Evolutionary conservation across 257 asterid genomes (phyloP), one percentile per base, ranked within the genome.

Genomic region (Ophiorrhiza pumila): DNA sequence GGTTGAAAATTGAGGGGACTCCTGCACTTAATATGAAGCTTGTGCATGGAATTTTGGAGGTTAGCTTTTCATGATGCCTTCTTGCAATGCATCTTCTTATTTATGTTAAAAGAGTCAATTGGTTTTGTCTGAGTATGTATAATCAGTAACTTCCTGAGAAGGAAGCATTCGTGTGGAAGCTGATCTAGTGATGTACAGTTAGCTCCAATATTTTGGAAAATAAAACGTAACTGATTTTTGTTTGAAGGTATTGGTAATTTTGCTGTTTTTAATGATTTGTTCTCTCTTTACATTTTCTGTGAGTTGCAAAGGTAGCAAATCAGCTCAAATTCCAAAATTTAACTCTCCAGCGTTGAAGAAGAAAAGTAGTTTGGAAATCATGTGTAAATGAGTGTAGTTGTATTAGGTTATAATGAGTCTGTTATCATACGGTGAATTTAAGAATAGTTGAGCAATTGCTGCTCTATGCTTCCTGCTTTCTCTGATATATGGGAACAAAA

Each of bases 1-100:
- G 96, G 80, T 78, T 95, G 89, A 95, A 92, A 87, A 77, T 92
- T 61, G 97, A 95, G 77, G 98, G 98, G 69, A 75, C 92, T 71
- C 94, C 90, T 25, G 98, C 99, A 1, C 97, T 95, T 71, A 95
- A 95, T 83, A 95, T 95, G 99, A 95, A 71, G 80, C 82, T 96
- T 20, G 77, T 90, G 85, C 98, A 95, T 71, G 98, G 86, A 70
- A 90, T 87, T 69, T 78, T 95, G 73, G 98, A 95, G 96, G 99
- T 95, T 76, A 75, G 72, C 57, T 60, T 59, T 63, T 50, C 37
- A 25, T 53, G 34, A 11, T 37, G 31, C 66, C 43, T 69, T 74
- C 29, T 64, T n/a, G 47, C 27, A 56, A 18, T 53, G 20, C 52
- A 18, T 25, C 53, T 29, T 34, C n/a, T 25, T 45, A 47, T 52